These are phyloP conservation scores for Rhodomyrtus psidioides DNA, from an alignment of 441 rosid genomes.

Conservation along the genomic window DNA sequence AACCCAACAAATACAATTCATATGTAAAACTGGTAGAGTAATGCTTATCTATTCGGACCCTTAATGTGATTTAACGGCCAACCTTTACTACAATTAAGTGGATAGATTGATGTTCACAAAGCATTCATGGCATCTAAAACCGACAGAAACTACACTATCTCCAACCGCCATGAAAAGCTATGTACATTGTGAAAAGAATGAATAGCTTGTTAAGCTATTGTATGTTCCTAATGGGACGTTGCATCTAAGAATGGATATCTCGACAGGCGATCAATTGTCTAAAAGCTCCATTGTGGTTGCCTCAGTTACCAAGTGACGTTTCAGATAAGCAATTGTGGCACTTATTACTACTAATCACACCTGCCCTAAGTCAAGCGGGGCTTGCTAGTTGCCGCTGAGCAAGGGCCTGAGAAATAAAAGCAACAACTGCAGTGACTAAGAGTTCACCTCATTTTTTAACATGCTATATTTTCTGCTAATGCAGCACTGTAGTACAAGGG, in stretches of 20 bases:
- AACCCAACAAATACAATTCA: background rate
- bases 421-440: background rate
- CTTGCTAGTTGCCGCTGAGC: background rate
- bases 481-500: background rate
- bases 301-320: background rate
- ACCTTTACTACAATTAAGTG: background rate
- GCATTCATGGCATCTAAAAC: background rate
- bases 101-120: background rate
- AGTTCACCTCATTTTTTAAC: background rate
- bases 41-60: background rate
- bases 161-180: background rate
- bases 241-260: background rate
- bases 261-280: background rate
- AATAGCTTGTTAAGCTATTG: background rate
- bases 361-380: background rate
- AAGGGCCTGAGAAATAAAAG: background rate
- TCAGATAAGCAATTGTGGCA: background rate
- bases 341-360: background rate
- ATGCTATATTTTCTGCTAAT: background rate
- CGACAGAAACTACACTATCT: background rate
- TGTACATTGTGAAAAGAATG: background rate
- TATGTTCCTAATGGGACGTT: background rate
- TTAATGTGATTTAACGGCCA: background rate
- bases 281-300: background rate
- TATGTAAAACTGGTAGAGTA: background rate